Percentiles rank a stretch among this genome's conserved stretches.
Conservation (phyloP, 2,329 filamentous ascomycete genomes). For the Exserohilum turcica region DNA sequence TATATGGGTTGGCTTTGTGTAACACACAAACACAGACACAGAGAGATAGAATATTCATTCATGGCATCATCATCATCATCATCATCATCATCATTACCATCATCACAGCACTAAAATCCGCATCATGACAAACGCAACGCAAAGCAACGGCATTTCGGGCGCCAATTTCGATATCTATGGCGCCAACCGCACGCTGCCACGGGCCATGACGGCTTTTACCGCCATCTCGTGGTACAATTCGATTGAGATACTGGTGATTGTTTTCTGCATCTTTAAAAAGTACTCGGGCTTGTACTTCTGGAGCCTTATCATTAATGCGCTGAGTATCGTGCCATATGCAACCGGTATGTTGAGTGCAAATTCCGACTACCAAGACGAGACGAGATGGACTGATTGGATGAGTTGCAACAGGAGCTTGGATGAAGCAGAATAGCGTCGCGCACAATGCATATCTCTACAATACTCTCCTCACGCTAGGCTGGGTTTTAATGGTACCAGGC, state of each 20-base stretch:
- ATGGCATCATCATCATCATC: no score
- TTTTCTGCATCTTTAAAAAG: constrained; percentile 22
- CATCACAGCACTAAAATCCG: no score
- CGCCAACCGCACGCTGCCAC: constrained; percentile 7
- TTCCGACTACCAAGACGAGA: background rate
- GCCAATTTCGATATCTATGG: constrained; percentile 16
- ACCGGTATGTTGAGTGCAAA: constrained; percentile 1
- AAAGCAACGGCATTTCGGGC: constrained; percentile 2
- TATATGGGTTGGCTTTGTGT: background rate
- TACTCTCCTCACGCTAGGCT: constrained; percentile 52
- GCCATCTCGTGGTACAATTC: constrained; percentile 27
- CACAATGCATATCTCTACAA: constrained; percentile 22
- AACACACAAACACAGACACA: no score
- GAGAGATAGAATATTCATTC: no score
- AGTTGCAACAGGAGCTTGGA: constrained; percentile 10
- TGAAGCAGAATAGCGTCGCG: constrained; percentile 18
- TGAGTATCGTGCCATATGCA: constrained; percentile 16
- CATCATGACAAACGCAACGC: background rate
- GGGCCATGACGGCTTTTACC: constrained; percentile 15
- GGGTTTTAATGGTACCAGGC: constrained; percentile 64
- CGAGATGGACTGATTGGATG: constrained; percentile 1
- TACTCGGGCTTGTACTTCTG: constrained; percentile 25
- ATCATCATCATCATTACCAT: no score
- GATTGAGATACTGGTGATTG: constrained; percentile 23
- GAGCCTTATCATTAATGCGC: constrained; percentile 13